Conservation (phyloP, 495 filamentous ascomycete species). For the Entonaema liquescens region DNA sequence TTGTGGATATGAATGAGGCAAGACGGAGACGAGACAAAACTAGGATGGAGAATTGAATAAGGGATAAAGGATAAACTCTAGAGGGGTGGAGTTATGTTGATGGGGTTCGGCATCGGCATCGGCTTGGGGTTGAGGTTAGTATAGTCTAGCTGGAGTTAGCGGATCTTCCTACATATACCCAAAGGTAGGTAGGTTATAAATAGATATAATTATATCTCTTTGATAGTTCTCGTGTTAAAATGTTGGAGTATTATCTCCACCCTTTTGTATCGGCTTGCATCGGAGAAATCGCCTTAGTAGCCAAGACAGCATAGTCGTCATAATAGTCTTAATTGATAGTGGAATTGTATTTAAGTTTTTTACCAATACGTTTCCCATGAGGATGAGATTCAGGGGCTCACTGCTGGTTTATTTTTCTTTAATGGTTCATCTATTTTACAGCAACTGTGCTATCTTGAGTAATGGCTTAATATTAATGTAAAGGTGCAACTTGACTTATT, state of each 20-base stretch:
- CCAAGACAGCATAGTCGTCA: no score
- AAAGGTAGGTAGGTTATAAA: background rate
- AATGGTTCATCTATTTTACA: background rate
- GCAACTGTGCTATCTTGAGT: background rate
- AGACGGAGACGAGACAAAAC: background rate
- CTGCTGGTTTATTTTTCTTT: background rate
- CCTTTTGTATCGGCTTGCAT: background rate
- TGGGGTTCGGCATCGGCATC: background rate
- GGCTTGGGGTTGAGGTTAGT: slow-evolving; percentile 7
- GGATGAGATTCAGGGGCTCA: no score
- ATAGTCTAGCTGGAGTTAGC: background rate
- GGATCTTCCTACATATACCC: background rate
- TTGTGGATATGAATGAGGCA: background rate
- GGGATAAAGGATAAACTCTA: background rate
- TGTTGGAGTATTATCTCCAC: background rate
- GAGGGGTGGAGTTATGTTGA: background rate
- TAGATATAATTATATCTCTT: background rate
- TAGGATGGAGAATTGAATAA: background rate
- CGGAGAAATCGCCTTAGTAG: no score
- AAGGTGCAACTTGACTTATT: background rate
- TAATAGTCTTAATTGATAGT: no score
- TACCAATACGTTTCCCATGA: no score
- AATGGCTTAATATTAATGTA: background rate
- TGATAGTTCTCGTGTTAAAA: background rate
- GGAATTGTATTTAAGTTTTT: no score